A percentile compares a stretch with the other conserved stretches of the same genome.
These are phyloP conservation scores for Wallacemonas rigidus DNA, from an alignment of 208 protist species.

Conservation along the genomic window DNA sequence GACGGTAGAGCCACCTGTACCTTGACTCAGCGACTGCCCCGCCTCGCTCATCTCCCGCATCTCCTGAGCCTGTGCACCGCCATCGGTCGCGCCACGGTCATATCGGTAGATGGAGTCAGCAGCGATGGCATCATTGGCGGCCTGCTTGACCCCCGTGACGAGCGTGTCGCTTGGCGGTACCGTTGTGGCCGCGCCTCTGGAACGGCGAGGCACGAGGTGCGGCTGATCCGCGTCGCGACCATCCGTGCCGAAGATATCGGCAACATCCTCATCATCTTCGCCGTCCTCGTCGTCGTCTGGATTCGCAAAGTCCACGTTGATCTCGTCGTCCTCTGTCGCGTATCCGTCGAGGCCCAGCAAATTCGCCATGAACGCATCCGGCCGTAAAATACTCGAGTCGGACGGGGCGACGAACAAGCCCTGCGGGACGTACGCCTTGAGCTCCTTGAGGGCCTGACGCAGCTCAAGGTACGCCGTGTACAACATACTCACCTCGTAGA, in stretches of 20 bases:
- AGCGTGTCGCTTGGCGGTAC: not conserved
- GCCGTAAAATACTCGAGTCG: conserved; percentile 5
- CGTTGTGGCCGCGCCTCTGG: not conserved
- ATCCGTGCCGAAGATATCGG: not conserved
- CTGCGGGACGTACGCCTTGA: conserved; percentile 56
- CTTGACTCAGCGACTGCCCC: not conserved
- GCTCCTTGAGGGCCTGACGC: conserved; percentile 39
- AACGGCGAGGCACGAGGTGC: not conserved
- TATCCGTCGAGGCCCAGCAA: conserved; percentile 5
- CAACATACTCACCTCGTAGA: conserved; percentile 37
- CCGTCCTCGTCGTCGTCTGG: conserved; percentile 12
- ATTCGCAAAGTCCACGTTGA: not conserved
- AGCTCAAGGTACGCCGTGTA: conserved; percentile 44
- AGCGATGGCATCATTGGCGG: not conserved
- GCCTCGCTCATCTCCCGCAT: not conserved
- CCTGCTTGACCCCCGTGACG: not conserved
- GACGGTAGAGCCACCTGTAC: not conserved
- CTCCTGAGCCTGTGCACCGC: not conserved
- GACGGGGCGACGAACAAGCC: conserved; percentile 33
- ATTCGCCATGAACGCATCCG: conserved; percentile 13
- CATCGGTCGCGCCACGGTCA: not conserved
- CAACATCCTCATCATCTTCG: not conserved
- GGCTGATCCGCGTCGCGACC: not conserved
- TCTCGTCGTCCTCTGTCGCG: not conserved
- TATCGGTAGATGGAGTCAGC: not conserved